phyloP scores from a whole-genome alignment of 768 basidiomycete species.

The Cystofilobasidium macerans region DNA sequence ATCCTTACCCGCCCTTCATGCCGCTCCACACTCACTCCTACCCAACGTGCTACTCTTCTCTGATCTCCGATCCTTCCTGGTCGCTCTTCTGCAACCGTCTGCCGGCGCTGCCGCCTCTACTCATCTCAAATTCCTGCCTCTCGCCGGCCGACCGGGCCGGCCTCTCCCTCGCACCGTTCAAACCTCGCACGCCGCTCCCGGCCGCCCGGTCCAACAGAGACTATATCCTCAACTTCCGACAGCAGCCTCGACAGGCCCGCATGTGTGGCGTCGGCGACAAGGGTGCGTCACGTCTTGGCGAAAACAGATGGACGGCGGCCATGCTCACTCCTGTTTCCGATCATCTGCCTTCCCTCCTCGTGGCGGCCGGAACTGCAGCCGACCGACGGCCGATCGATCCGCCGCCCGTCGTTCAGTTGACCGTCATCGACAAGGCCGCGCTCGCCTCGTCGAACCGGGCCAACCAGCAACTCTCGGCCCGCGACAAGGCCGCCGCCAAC shows the following conservation, averaged over 20 bases:
- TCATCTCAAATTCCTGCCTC: not conserved
- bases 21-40: no score
- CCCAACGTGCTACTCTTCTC: no score
- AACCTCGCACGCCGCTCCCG: conserved; percentile 8
- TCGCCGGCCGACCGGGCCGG: not conserved
- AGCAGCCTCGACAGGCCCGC: conserved; percentile 70
- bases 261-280: conserved; percentile 49
- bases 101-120: no score
- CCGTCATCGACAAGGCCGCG: conserved; percentile 52
- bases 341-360: conserved; percentile 1
- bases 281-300: conserved; percentile 40
- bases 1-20: no score
- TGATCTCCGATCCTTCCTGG: no score
- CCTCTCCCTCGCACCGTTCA: conserved; percentile 13
- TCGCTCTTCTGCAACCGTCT: no score
- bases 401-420: conserved; percentile 89
- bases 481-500: not conserved
- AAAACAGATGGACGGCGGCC: no score
- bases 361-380: conserved; percentile 43
- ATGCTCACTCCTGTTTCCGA: conserved; percentile 1
- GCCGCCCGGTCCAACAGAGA: conserved; percentile 47
- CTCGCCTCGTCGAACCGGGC: not conserved
- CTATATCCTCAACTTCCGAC: conserved; percentile 73
- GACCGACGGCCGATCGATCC: conserved; percentile 96
- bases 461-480: conserved; percentile 13